Percentiles rank a stretch among this genome's conserved stretches.
Conservation (phyloP, 1,284 basidiomycete species). For the Exobasidium rhododendri region DNA sequence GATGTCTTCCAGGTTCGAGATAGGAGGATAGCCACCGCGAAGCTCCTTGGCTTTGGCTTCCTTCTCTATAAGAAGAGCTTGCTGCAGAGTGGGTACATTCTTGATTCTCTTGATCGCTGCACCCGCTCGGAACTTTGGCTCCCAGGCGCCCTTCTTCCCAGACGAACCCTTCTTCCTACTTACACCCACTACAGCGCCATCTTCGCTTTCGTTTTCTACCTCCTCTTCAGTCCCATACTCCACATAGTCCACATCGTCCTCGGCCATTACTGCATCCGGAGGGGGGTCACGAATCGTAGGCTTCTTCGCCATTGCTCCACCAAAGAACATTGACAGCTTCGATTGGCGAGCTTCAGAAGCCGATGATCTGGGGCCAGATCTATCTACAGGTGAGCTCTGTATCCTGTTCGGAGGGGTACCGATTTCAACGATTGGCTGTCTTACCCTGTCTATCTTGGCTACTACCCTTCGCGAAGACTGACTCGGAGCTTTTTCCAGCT, state of each 20-base stretch:
- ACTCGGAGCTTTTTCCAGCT: neutral
- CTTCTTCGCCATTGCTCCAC: neutral
- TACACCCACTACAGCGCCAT: too few species aligned
- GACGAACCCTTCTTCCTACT: too few species aligned
- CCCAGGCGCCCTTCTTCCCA: neutral
- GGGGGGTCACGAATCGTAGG: too few species aligned
- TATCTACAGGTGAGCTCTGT: neutral
- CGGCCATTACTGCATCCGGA: too few species aligned
- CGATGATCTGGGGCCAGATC: neutral
- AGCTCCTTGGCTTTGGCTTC: conserved; percentile 27
- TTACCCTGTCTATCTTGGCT: too few species aligned
- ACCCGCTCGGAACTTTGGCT: neutral
- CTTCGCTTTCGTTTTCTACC: too few species aligned
- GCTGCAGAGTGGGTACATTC: neutral
- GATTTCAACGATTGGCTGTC: neutral
- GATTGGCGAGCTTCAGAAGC: neutral
- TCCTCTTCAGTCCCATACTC: too few species aligned
- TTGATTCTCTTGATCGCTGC: neutral
- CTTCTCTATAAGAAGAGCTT: conserved; percentile 6
- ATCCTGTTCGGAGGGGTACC: neutral
- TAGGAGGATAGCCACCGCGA: conserved; percentile 64
- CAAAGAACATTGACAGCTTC: neutral
- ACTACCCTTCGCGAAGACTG: too few species aligned
- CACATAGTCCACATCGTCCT: too few species aligned
- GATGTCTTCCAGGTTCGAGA: conserved; percentile 73